Base-by-base conservation (phyloP, 2,329 filamentous ascomycete genomes). In the Xenosphaeropsis pyriputrescens region DNA sequence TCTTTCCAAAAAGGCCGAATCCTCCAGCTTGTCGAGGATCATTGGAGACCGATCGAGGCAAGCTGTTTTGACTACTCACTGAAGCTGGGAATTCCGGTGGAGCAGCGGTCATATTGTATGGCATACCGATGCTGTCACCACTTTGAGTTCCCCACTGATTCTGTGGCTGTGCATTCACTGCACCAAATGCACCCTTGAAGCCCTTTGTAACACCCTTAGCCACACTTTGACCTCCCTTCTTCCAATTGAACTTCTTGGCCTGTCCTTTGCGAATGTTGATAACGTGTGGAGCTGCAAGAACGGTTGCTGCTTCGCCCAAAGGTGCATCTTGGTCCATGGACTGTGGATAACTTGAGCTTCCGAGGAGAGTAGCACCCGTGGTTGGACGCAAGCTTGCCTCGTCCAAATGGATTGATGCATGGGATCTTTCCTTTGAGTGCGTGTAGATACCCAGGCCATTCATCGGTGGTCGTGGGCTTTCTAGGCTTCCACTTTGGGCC, bases 241-340 rank as follows among this genome's bases (percentile, higher is more conserved):
- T 94, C 88, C 91, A 96, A 62, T 94, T 94, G 62, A 95, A 95
- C 58, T 95, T 96, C 64, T 86, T 93, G 38, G 52, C 53, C 55
- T 94, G 86, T 19, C 83, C 86, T 62, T 95, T 96, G 50, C 86
- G 78, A 44, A 96, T 93, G 50, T 91, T 93, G 43, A 96, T 83
- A 26, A 96, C 83, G 43, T 93, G 91, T n/a, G 91, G 88, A 18
- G 76, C 68, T 49, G 43, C 51, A 6, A 56, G 41, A 4, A 56
- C 50, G 3, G 52, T 54, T 14, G 50, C 49, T 19, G 51, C 45
- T 18, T 55, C 52, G 8, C 22, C 22, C 43, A 54, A 48, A 29
- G 42, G 47, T 26, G 50, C 42, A 31, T 56, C 53, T 40, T 55
- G 53, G 14, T 56, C 54, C 50, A 53, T 55, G 12, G 47, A 32